Percentiles rank a stretch among this genome's conserved stretches.
phyloP scores from a whole-genome alignment of 495 filamentous ascomycete genomes.

The Amphirosellinia nigrospora region DNA sequence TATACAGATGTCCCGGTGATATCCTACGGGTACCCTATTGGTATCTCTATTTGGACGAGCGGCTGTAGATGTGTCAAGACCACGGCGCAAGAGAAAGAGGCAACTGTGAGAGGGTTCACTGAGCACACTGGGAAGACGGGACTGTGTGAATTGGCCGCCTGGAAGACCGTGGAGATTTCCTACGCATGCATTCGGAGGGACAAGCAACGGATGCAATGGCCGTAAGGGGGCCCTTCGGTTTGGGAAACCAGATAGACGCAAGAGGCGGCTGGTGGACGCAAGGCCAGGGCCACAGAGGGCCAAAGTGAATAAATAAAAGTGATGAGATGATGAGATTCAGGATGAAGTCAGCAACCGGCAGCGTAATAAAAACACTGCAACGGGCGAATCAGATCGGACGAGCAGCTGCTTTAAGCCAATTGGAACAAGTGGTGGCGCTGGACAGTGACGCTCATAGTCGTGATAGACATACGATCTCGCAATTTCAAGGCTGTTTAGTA shows the following conservation, averaged over 20 bases:
- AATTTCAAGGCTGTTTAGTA: slow-evolving; percentile 17
- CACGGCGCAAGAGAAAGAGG: slow-evolving; percentile 20
- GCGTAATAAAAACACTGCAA: slow-evolving; percentile 22
- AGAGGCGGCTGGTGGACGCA: slow-evolving; percentile 16
- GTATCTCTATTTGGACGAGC: slow-evolving; percentile 2
- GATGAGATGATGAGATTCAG: slow-evolving; percentile 15
- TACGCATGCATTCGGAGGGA: slow-evolving; percentile 21
- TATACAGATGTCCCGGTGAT: slow-evolving; percentile 21
- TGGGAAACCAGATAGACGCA: slow-evolving; percentile 17
- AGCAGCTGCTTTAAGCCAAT: slow-evolving; percentile 18
- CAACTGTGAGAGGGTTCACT: slow-evolving; percentile 20
- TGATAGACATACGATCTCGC: slow-evolving; percentile 16
- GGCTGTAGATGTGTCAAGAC: slow-evolving; percentile 21
- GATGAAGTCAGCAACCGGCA: slow-evolving; percentile 21
- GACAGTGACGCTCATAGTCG: slow-evolving; percentile 19
- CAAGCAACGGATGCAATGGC: slow-evolving; percentile 19
- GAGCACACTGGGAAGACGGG: slow-evolving; percentile 17
- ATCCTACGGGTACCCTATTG: slow-evolving; percentile 11
- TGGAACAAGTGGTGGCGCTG: slow-evolving; percentile 25
- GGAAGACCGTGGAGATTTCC: slow-evolving; percentile 20
- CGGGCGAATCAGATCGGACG: slow-evolving; percentile 21
- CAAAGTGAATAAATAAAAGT: not conserved
- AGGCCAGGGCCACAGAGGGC: slow-evolving; percentile 21
- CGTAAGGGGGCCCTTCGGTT: not conserved
- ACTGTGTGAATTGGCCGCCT: slow-evolving; percentile 22